Conservation (phyloP, 2,329 filamentous ascomycete genomes). For the Apiospora phragmitis region DNA sequence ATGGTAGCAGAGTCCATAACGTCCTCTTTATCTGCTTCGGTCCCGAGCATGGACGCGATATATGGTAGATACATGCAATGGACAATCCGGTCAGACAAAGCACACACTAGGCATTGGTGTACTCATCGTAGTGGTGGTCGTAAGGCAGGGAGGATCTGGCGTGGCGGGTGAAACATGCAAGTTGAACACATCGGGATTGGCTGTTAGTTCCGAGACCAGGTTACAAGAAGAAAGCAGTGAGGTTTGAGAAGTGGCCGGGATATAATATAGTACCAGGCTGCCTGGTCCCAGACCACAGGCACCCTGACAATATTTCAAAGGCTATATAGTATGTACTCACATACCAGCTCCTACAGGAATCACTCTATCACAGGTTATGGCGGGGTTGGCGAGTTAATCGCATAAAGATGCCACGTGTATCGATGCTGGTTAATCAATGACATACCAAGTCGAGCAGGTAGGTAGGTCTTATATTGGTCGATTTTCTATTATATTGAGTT, state of each 20-base stretch:
- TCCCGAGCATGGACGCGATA: not conserved
- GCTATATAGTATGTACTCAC: not conserved
- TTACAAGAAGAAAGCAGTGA: not conserved
- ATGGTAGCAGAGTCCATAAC: not conserved
- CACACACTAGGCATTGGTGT: not conserved
- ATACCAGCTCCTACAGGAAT: not conserved
- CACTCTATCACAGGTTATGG: not conserved
- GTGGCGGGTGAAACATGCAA: conserved; percentile 6
- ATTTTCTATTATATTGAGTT: not conserved
- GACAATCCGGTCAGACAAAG: not conserved
- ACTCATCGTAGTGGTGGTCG: not conserved
- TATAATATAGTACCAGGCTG: not conserved
- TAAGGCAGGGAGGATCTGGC: not conserved
- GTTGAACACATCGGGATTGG: not conserved
- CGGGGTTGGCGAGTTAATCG: not conserved
- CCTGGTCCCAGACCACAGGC: not conserved
- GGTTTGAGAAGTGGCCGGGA: not conserved
- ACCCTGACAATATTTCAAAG: not conserved
- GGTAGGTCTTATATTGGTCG: not conserved
- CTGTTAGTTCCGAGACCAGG: not conserved
- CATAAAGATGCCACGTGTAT: not conserved
- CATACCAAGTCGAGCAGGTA: not conserved
- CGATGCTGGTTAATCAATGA: not conserved
- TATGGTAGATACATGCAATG: not conserved
- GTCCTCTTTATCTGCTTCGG: not conserved